phyloP scores from a whole-genome alignment of 2,329 filamentous ascomycete species.

The Taxawa tesnikishii region DNA sequence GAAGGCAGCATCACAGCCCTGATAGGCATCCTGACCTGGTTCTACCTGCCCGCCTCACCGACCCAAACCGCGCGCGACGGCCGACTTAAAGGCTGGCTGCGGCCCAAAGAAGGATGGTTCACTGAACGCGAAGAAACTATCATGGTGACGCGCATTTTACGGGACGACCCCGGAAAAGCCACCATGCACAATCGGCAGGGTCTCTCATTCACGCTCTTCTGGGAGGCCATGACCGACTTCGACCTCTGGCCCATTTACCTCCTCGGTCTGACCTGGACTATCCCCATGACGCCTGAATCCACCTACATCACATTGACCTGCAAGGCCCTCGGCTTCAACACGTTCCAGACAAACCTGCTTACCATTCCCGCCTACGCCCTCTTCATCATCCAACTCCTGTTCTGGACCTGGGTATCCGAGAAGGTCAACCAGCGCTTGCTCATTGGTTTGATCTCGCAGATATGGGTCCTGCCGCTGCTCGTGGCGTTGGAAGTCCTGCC shows the following conservation, averaged over 20 bases:
- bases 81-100: conserved; percentile 33
- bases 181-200: conserved; percentile 1
- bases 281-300: conserved; percentile 37
- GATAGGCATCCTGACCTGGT: conserved; percentile 17
- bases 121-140: conserved; percentile 49
- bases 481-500: conserved; percentile 23
- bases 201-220: conserved; percentile 14
- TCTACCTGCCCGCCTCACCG: conserved; percentile 37
- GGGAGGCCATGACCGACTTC: conserved; percentile 12
- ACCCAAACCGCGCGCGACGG: conserved; percentile 41
- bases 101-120: conserved; percentile 52
- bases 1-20: conserved; percentile 18
- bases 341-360: conserved; percentile 8
- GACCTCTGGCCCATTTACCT: conserved; percentile 27
- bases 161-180: conserved; percentile 8
- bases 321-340: conserved; percentile 39
- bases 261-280: conserved; percentile 40
- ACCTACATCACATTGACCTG: conserved; percentile 49
- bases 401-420: conserved; percentile 37
- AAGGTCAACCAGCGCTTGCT: conserved; percentile 41
- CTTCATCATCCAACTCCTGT: conserved; percentile 27
- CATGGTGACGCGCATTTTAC: conserved; percentile 14
- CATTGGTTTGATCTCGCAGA: conserved; percentile 25
- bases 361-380: conserved; percentile 5
- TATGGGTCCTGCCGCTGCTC: conserved; percentile 26